Conservation (phyloP, 208 protist genomes). For the Naegleria lovaniensis region DNA sequence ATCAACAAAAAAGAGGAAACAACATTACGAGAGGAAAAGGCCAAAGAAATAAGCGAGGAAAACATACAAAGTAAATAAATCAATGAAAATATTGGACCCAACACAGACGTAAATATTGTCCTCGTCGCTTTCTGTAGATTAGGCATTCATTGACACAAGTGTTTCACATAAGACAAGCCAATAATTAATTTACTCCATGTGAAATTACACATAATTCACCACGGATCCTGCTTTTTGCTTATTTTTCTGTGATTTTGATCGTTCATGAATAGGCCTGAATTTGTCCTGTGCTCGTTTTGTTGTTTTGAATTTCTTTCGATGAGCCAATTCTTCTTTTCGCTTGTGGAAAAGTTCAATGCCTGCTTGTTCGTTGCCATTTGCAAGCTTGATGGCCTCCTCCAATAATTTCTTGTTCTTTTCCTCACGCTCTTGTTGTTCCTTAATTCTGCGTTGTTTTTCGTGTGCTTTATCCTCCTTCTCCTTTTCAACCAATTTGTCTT, state of each 20-base stretch:
- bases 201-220: background rate
- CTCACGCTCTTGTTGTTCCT: constrained; percentile 29
- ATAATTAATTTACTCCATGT: no score
- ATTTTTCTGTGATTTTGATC: background rate
- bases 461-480: constrained; percentile 26
- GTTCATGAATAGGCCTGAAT: background rate
- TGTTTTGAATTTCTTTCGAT: background rate
- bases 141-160: no score
- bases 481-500: constrained; percentile 37
- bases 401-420: constrained; percentile 27
- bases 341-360: background rate
- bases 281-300: background rate
- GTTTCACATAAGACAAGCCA: no score
- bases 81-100: no score
- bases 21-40: background rate
- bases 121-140: no score
- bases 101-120: no score
- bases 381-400: background rate
- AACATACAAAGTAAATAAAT: no score
- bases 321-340: background rate
- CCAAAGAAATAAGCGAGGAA: background rate
- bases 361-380: background rate
- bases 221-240: background rate
- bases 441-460: constrained; percentile 26
- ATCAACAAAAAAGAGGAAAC: background rate